A percentile compares a stretch with the other conserved stretches of the same genome.
Conservation (phyloP, 768 basidiomycete genomes). For the Trametes meyenii region DNA sequence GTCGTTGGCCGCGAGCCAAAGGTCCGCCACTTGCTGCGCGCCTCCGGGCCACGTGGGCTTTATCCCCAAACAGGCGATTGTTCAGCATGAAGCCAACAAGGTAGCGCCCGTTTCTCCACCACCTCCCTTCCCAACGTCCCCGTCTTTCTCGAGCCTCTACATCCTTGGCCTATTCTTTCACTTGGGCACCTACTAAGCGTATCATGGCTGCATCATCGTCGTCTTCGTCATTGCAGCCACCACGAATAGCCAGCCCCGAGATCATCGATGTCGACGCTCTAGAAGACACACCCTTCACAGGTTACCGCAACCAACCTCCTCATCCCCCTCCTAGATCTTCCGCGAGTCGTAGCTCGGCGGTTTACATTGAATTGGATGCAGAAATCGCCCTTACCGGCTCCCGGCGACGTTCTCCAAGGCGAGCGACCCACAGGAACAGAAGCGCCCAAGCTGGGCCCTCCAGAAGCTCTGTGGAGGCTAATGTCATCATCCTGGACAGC, state of each 20-base stretch:
- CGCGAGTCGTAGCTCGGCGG: background rate
- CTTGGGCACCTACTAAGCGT: background rate
- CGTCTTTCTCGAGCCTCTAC: background rate
- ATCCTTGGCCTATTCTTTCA: background rate
- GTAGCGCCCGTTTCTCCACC: background rate
- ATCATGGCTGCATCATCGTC: constrained; percentile 1
- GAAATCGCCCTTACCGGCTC: constrained; percentile 24
- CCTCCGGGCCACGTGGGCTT: background rate
- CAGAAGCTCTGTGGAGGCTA: background rate
- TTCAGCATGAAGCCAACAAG: constrained; percentile 12
- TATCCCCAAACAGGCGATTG: constrained; percentile 9
- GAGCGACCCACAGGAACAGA: constrained; percentile 9
- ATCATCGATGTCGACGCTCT: constrained; percentile 50
- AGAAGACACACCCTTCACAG: constrained; percentile 37
- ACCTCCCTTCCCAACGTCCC: background rate
- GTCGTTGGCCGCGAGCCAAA: no score
- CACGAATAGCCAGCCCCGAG: constrained; percentile 27
- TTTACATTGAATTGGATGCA: constrained; percentile 11
- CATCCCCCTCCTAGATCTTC: background rate
- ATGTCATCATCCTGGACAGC: constrained; percentile 41
- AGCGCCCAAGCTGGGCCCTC: constrained; percentile 17
- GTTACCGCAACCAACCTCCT: constrained; percentile 21
- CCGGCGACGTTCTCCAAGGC: constrained; percentile 2
- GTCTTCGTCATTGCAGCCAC: background rate
- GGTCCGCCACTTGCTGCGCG: no score